These are phyloP conservation scores for Russula vinacea DNA, from an alignment of 768 basidiomycete species.

Conservation along the genomic window DNA sequence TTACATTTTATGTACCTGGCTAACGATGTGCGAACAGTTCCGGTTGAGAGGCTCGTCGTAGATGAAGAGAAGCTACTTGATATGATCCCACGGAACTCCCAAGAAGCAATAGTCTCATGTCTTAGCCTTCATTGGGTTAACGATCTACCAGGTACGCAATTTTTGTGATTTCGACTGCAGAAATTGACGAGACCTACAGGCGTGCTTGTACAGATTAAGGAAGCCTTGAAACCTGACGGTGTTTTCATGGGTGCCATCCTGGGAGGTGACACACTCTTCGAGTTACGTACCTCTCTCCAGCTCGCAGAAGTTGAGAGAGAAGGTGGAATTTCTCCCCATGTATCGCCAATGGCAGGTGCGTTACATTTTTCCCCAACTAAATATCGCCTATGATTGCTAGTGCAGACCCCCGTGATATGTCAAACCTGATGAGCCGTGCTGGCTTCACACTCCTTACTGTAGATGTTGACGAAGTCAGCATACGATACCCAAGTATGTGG, in stretches of 20 bases:
- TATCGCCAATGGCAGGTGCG: constrained; percentile 96
- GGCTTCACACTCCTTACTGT: constrained; percentile 94
- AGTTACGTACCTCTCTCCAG: constrained; percentile 88
- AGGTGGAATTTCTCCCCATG: constrained; percentile 93
- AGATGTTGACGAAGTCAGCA: constrained; percentile 88
- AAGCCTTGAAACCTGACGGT: constrained; percentile 84
- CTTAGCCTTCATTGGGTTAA: constrained; percentile 96
- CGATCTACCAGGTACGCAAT: constrained; percentile 78
- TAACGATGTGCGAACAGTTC: constrained; percentile 48
- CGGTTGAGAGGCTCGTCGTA: constrained; percentile 69
- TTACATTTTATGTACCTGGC: constrained; percentile 8
- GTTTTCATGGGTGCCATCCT: constrained; percentile 93
- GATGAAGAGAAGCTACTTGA: constrained; percentile 82
- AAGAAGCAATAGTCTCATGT: constrained; percentile 91
- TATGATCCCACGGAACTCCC: constrained; percentile 63
- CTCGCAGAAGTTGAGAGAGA: constrained; percentile 91
- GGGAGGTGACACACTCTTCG: constrained; percentile 95
- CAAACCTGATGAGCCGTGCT: constrained; percentile 86
- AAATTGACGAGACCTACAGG: constrained; percentile 45
- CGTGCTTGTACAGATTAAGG: constrained; percentile 78
- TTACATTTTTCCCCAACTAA: constrained; percentile 8
- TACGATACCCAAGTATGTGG: constrained; percentile 93
- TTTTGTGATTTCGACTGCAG: not conserved
- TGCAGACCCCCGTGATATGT: constrained; percentile 86
- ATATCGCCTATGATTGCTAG: not conserved